Base-by-base conservation (phyloP, 2,329 filamentous ascomycete genomes). In the Cladophialophora chaetospira region DNA sequence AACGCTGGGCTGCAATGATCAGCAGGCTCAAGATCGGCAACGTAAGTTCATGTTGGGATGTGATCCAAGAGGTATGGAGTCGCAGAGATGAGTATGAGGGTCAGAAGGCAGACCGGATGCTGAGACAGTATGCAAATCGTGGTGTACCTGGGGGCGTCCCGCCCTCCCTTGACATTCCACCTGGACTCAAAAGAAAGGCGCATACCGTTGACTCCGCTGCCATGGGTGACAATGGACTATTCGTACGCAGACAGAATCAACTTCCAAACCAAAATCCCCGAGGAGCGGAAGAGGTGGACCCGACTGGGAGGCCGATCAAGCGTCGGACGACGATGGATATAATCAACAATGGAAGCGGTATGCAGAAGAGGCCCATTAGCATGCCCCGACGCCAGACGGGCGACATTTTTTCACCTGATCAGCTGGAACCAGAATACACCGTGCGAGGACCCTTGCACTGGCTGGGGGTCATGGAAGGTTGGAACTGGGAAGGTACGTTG, bases 391-490 rank as follows among this genome's bases (percentile, higher is more conserved):
- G 60, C 17, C 50, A 49, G 28, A 57, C 50, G 62, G 71, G 77
- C 57, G 73, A 76, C 38, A 75, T 62, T 13, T 33, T 46, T 26
- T 58, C 54, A 48, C 54, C 48, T 13, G 63, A 61, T 42, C 55
- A 62, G 38, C 33, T 83, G 59, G 81, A 86, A 58, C 75, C 75
- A 52, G 82, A 86, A 48, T 80, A 83, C 66, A 87, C 84, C 2
- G 83, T 88, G n/a, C 79, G 82, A 61, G 86, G 86, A 3, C 76
- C 76, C 43, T 71, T 87, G 66, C 86, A 89, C 70, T 89, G 86
- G 86, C 75, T 87, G 6, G 83, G 85, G 33, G 84, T 89, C 38
- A 88, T 88, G 86, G 81, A 80, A 60, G 85, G 88, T 63, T 87
- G 84, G 83, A 75, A 78, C n/a, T 89, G 86, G 85, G 85, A 88